phyloP scores from a whole-genome alignment of 148 eudicot species.

The Diospyros kaki region DNA sequence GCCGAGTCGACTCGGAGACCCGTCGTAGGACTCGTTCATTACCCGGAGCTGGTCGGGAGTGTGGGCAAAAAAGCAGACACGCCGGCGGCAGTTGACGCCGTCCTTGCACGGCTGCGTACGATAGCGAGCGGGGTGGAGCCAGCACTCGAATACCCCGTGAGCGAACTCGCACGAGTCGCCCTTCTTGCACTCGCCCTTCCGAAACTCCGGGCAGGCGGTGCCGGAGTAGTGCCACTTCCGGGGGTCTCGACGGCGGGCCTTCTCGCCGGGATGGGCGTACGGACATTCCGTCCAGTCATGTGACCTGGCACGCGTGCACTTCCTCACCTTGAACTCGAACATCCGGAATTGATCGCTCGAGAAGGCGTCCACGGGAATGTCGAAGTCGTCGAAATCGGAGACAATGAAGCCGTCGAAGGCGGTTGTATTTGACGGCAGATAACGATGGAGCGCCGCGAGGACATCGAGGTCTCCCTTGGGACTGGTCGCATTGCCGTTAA shows the following conservation, averaged over 20 bases:
- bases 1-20: slow-evolving; percentile 27
- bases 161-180: slow-evolving; percentile 83
- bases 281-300: slow-evolving; percentile 90
- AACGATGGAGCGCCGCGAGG: slow-evolving; percentile 45
- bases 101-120: slow-evolving; percentile 87
- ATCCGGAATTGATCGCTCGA: slow-evolving; percentile 69
- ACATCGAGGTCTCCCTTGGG: slow-evolving; percentile 24
- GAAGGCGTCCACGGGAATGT: slow-evolving; percentile 48
- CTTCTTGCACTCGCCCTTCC: slow-evolving; percentile 51
- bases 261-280: slow-evolving; percentile 64
- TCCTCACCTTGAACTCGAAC: slow-evolving; percentile 70
- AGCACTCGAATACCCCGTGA: slow-evolving; percentile 88
- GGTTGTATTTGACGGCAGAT: slow-evolving; percentile 41
- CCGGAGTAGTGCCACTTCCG: slow-evolving; percentile 59
- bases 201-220: slow-evolving; percentile 68
- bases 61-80: slow-evolving; percentile 89
- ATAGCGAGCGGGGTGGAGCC: slow-evolving; percentile 84
- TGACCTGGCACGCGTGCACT: slow-evolving; percentile 60
- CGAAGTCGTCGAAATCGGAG: slow-evolving; percentile 12
- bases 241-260: slow-evolving; percentile 69
- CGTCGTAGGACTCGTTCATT: slow-evolving; percentile 16
- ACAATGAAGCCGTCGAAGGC: slow-evolving; percentile 13
- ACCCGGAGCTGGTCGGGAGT: slow-evolving; percentile 54
- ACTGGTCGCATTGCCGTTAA: slow-evolving; percentile 10
- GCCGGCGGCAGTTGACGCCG: slow-evolving; percentile 55